Base-by-base conservation (phyloP, 306 rosid species). In the Quercus suber region DNA sequence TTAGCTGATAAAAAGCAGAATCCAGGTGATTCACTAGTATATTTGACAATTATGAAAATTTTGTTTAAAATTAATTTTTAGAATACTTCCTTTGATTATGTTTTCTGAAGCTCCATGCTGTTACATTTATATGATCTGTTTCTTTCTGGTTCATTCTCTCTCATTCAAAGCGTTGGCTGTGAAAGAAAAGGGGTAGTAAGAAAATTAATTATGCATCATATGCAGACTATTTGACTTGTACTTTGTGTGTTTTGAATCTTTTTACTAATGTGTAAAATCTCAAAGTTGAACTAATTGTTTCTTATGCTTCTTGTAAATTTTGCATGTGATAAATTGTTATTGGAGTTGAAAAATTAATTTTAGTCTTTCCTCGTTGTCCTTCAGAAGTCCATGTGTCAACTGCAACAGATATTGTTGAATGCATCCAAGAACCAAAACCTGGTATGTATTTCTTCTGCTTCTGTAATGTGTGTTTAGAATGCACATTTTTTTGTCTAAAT, bases 11-110 rank as follows among this genome's bases (percentile, higher is more conserved):
- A 88, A 71, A 61, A 55, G 18, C 76, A 21, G 52, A 72, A 70
- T 80, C 81, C 90, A 73, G 94, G 97, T 92, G 84, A 61, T 51
- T 49, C 49, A 68, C 5, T 35, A 51, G 60, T 20, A 58, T 53
- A 45, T 78, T 55, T 68, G 60, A 79, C 53, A 55, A 31, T n/a
- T 5, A 56, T 9, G 51, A 7, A 35, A 20, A 28, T 37, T 60
- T 27, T 41, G 71, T 81, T 21, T 11, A 35, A 21, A 35, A n/a
- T 20, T 4, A 57, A 59, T 75, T 53, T 25, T 31, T 11, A 21
- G 41, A 74, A 75, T 41, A 25, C 10, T 23, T 37, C 21, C 21
- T 53, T 33, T 76, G 14, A 25, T 28, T 64, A 30, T 0, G 17
- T 27, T 18, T 79, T 71, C 67, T 71, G 67, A 70, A 52, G 59